phyloP scores from a whole-genome alignment of 768 basidiomycete species.

The Scleroderma bovista region DNA sequence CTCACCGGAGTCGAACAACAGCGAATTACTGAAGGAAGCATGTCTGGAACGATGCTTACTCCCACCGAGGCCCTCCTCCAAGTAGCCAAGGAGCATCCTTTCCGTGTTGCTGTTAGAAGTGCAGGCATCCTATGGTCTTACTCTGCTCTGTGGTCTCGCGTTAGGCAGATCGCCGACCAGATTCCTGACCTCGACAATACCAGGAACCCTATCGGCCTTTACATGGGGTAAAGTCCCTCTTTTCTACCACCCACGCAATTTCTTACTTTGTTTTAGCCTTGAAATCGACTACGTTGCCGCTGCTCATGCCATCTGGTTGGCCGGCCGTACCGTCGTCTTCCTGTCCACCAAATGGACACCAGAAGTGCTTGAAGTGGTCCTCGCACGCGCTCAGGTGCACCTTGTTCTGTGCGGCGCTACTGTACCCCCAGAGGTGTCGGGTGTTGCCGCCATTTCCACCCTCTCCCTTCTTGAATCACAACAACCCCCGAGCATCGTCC shows the following conservation, averaged over 20 bases:
- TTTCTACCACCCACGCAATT: not conserved
- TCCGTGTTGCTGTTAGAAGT: slow-evolving; percentile 15
- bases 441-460: slow-evolving; percentile 14
- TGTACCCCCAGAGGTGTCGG: slow-evolving; percentile 8
- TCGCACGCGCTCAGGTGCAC: slow-evolving; percentile 16
- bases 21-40: not conserved
- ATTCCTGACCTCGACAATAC: slow-evolving; percentile 12
- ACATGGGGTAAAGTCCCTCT: slow-evolving; percentile 17
- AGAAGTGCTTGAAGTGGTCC: slow-evolving; percentile 21
- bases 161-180: slow-evolving; percentile 20
- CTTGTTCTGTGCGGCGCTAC: slow-evolving; percentile 18
- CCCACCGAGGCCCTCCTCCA: slow-evolving; percentile 28
- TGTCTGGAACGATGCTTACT: slow-evolving; percentile 15
- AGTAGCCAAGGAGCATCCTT: slow-evolving; percentile 24
- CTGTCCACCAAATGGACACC: slow-evolving; percentile 27
- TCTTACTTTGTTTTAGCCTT: slow-evolving; percentile 11
- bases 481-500: slow-evolving; percentile 5
- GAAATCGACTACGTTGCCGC: slow-evolving; percentile 26
- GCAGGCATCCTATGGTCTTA: slow-evolving; percentile 23
- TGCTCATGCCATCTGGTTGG: slow-evolving; percentile 27
- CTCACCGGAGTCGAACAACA: slow-evolving; percentile 2
- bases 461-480: slow-evolving; percentile 9
- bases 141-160: slow-evolving; percentile 27
- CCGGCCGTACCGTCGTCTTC: slow-evolving; percentile 21
- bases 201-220: slow-evolving; percentile 19